Base-by-base conservation (phyloP, 352 stramenopile species). In the Globisporangium megalacanthum region DNA sequence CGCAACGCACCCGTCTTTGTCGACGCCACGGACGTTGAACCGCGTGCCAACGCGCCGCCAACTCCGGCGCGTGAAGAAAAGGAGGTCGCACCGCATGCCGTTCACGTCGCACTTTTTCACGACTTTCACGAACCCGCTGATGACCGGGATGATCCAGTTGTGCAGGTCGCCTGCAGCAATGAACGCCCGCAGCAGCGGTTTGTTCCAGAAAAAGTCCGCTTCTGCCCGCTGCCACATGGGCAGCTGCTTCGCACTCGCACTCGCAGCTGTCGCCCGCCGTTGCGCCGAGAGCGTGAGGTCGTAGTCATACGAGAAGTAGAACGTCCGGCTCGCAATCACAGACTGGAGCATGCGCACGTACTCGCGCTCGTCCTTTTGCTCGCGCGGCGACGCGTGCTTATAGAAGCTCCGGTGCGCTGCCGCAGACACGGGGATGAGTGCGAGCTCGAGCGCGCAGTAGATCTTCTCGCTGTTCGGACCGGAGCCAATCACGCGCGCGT, bases 121-220 rank as follows among this genome's bases (percentile, higher is more conserved):
- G 11, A 86, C 73, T 59, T 86, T 86, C 62, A 88, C 75, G 56
- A 86, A 88, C 44, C 78, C 78, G 42, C 64, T 81, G 62, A 86
- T 88, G 22, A 88, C 75, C 1, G 76, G 75, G 6, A 88, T 53
- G 65, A 88, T 79, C 78, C 78, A 88, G 46, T 79, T 71, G 61
- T 81, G 61, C 14, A 86, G 59, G 44, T 80, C 64, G 31, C 33
- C 49, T 0, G 31, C 45, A 14, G 78, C 66, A 31, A 88, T 66
- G 60, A 88, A 88, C 48, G 66, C 63, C 25, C 50, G 25, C 13
- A 88, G 52, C 58, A 88, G 63, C 10, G 73, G 75, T 68, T 95
- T 83, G 73, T 98, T 98, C 89, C 89, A 98, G 72, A 96, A 97
- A 65, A 98, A 98, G 35, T 89, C 76, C 25, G 84, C 70, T 65